These are phyloP conservation scores for Aspergillus flavus DNA, from an alignment of 2,329 filamentous ascomycete genomes.

Conservation along the genomic window DNA sequence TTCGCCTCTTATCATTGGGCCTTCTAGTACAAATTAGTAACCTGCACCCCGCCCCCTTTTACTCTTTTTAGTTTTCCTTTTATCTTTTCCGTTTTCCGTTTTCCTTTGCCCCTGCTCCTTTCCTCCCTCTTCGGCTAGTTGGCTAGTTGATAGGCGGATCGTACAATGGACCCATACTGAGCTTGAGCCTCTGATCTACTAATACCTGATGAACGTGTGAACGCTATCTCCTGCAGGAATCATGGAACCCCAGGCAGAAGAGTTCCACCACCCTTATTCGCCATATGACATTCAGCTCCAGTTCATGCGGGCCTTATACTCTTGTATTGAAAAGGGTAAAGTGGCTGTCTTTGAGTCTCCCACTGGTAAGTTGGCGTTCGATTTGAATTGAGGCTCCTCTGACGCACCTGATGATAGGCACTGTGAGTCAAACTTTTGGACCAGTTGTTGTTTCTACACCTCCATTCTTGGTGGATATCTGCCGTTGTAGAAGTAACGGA, in stretches of 20 bases:
- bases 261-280: conserved; percentile 85
- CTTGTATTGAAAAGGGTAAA: conserved; percentile 75
- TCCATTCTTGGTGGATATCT: background rate
- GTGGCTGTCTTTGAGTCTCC: conserved; percentile 90
- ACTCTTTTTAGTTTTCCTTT: background rate
- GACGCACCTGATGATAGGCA: conserved; percentile 36
- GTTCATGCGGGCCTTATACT: conserved; percentile 84
- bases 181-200: background rate
- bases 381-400: conserved; percentile 10
- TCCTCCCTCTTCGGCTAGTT: too few species aligned
- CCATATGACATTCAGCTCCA: conserved; percentile 86
- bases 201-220: background rate
- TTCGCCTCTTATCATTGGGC: background rate
- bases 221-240: background rate
- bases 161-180: background rate
- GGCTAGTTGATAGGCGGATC: background rate
- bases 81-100: background rate
- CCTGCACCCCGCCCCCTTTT: too few species aligned
- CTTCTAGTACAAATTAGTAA: background rate
- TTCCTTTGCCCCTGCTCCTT: background rate
- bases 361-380: conserved; percentile 66
- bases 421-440: conserved; percentile 36
- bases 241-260: conserved; percentile 42
- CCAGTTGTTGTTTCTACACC: background rate
- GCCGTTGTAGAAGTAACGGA: background rate